phyloP scores from a whole-genome alignment of 139 green algal species.

The Raphidocelis subcapitata region DNA sequence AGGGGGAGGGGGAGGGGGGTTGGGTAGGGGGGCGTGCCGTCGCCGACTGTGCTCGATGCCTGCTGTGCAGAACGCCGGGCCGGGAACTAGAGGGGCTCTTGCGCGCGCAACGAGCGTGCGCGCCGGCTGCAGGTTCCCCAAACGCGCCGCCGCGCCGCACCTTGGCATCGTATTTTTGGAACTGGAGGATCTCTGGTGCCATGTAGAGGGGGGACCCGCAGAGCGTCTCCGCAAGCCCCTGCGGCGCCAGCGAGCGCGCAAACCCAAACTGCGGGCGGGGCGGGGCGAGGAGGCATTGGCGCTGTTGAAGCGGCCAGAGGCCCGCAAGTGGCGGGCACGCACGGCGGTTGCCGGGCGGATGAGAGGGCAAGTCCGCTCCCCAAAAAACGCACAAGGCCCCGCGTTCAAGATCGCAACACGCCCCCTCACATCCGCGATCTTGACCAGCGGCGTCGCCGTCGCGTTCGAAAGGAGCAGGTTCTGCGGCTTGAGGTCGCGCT shows the following conservation, averaged over 20 bases:
- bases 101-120: too few relatives aligned
- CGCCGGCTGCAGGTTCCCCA: too few relatives aligned
- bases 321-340: too few relatives aligned
- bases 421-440: conserved; percentile 86
- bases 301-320: too few relatives aligned
- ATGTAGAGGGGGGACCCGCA: conserved; percentile 98
- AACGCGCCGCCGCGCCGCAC: conserved; percentile 42
- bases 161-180: conserved; percentile 55
- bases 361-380: too few relatives aligned
- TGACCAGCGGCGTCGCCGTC: conserved; percentile 57
- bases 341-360: too few relatives aligned
- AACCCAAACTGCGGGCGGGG: conserved; percentile 85
- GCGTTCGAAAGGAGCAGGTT: conserved; percentile 85
- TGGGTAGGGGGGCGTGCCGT: not conserved
- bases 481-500: conserved; percentile 98
- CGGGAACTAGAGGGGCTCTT: too few relatives aligned
- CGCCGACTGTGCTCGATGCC: not conserved
- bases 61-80: conserved; percentile 20
- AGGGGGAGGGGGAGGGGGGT: too few relatives aligned
- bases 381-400: too few relatives aligned
- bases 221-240: conserved; percentile 95
- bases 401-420: too few relatives aligned
- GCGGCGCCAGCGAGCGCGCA: conserved; percentile 82
- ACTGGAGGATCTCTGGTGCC: conserved; percentile 94
- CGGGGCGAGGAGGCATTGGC: too few relatives aligned